Base-by-base conservation (phyloP, 192 early-diverging fungal species). In the Coemansia sp. region DNA sequence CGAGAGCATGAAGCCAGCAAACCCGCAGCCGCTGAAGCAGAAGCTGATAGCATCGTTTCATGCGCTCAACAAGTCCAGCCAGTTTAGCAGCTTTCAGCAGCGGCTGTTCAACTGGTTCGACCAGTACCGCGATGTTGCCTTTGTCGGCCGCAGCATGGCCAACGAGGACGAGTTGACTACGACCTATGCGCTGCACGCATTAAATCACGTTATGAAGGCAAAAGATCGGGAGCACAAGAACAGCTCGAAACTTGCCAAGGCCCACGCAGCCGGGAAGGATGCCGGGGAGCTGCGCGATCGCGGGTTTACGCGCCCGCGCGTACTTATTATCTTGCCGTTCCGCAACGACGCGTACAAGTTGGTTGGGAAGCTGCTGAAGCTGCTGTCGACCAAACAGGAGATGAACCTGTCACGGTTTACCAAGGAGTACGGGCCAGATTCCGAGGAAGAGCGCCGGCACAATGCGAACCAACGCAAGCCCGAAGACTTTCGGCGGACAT, bases 291-390 rank as follows among this genome's bases (percentile, higher is more conserved):
- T 85, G 19, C 84, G 92, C 8, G 96, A 99, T 62, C 95, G 96
- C 69, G 95, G 93, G 27, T 99, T 95, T 46, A 97, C 96, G 5
- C 76, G 94, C 5, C 92, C 96, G 1, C 90, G 88, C 43, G 91
- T 95, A 0, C 72, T 99, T 50, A 90, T 99, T 53, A 49, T 99
- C 3, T 27, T 90, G 21, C 96, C 96, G 4, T 91, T 92, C 70
- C 83, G 87, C 55, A 92, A 93, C 64, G 75, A 78, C 5, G 93
- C 87, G 0, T 81, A 88, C 51, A 87, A 88, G 50, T 59, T 97
- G 35, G 85, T 97, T 10, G 75, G 89, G 31, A 79, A 79, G 27
- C 63, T 99, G 15, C 85, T 91, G 26, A 76, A 64, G 30, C 65
- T 97, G 5, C 87, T 85, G 2, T 90, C 89, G 3, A 83, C 84